Base-by-base conservation (phyloP, 768 basidiomycete genomes). In the Dendrothele bispora region DNA sequence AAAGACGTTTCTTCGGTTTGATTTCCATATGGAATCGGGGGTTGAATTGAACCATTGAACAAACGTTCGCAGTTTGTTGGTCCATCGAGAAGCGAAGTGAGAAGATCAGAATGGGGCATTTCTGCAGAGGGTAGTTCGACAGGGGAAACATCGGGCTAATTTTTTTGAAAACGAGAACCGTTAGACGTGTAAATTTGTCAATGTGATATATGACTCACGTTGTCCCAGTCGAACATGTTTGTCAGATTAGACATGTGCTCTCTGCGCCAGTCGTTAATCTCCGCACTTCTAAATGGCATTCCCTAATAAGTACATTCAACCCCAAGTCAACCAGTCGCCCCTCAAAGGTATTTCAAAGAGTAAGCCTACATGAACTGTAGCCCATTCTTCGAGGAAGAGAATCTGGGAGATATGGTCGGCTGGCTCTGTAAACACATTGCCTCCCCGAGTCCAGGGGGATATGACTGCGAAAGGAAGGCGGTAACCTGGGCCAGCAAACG, bases 261-360 rank as follows among this genome's bases (percentile, higher is more conserved):
- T 36, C 47, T 39, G n/a, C 47, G 22, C 47, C 47, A 48, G 29
- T 48, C 40, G 38, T 39, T 48, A 22, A 48, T 48, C 26, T 46
- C 21, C 3, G 45, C 27, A 20, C 38, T 46, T 7, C 14, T 46
- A 36, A 46, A 46, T 11, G 45, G 45, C 12, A 36, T 46, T 4
- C 45, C 36, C 45, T 38, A 8, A n/a, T n/a, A n/a, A n/a, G n/a
- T n/a, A n/a, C n/a, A n/a, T n/a, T n/a, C 36, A 7, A 18, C 15
- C 15, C 4, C 22, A n/a, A 27, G 24, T n/a, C 5, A 5, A 11
- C 29, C 6, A n/a, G n/a, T 7, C 34, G 24, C 30, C n/a, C 30
- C n/a, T n/a, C n/a, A n/a, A n/a, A n/a, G n/a, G n/a, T n/a, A n/a
- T n/a, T n/a, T n/a, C n/a, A 40, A 18, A 4, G 8, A 17, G 10